phyloP scores from a whole-genome alignment of 257 asterid genomes.

The Solanum acaule region DNA sequence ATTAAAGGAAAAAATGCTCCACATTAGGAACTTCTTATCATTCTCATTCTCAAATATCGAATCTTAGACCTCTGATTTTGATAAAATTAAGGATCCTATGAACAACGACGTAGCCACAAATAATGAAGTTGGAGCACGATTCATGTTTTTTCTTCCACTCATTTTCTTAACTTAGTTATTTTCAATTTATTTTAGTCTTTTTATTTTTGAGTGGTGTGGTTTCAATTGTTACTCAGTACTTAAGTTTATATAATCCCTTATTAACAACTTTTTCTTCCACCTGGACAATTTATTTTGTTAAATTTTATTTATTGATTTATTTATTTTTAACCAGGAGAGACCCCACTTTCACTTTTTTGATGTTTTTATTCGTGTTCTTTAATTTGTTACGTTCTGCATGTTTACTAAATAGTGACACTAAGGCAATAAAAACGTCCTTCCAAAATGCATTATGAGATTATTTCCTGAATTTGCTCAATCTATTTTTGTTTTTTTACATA shows the following conservation, averaged over 20 bases:
- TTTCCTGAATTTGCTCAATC: neutral
- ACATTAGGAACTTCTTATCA: neutral
- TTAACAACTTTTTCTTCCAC: neutral
- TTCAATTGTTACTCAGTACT: neutral
- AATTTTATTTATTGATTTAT: neutral
- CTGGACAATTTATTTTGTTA: neutral
- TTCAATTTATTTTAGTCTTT: too few relatives aligned
- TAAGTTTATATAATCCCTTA: neutral
- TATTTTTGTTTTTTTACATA: neutral
- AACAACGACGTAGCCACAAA: neutral
- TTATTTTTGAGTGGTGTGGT: neutral
- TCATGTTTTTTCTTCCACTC: neutral
- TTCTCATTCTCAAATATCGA: neutral
- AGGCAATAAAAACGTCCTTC: neutral
- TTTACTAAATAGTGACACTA: neutral
- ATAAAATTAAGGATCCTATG: neutral
- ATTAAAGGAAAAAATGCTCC: neutral
- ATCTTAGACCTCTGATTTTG: neutral
- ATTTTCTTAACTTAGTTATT: neutral
- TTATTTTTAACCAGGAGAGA: neutral
- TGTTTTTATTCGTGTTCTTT: neutral
- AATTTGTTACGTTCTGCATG: neutral
- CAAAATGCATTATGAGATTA: neutral
- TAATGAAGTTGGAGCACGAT: neutral
- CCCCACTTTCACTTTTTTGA: neutral